Base-by-base conservation (phyloP, 441 rosid genomes). In the Brassica balearica region DNA sequence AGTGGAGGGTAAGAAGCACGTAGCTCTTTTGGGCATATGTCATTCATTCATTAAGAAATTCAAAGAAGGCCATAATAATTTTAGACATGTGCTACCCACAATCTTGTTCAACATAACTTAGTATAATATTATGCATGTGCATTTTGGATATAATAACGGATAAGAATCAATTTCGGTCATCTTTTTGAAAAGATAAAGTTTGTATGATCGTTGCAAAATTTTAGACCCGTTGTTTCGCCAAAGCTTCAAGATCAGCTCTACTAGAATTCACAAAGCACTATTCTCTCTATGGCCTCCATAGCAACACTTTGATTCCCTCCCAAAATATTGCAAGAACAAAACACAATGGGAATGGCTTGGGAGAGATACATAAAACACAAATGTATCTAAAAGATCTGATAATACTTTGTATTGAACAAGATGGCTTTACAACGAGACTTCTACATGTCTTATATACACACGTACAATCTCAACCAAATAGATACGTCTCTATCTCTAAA, bases 1-100 rank as follows among this genome's bases (percentile, higher is more conserved):
- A 25, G 27, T 25, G 27, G 27, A 25, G 27, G 27, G 27, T 32
- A 61, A 60, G 73, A 75, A 43, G 48, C 38, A 74, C 8, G 19
- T 56, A 14, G 71, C 77, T 64, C 34, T n/a, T 10, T 25, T 15
- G 0, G 10, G 22, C 71, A 34, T 63, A 53, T 65, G 71, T 29
- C 62, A 5, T 61, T 61, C 27, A 65, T 3, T 65, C 51, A 19
- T 10, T 41, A 5, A 3, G 19, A 22, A 38, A 4, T 67, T 60
- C 34, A 60, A 20, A 2, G 15, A 60, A 60, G 15, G 14, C 34
- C 32, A 3, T 27, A 27, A 27, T 27, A 27, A 27, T 27, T 27
- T 27, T 27, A 27, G 34, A 29, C 34, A 29, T 29, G 34, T 29
- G 34, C 34, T 29, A 29, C 34, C 34, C 34, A 29, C 34, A 29